Evolutionary conservation across 345 rosid species (phyloP).

Genomic region (Gossypium sturtianum): DNA sequence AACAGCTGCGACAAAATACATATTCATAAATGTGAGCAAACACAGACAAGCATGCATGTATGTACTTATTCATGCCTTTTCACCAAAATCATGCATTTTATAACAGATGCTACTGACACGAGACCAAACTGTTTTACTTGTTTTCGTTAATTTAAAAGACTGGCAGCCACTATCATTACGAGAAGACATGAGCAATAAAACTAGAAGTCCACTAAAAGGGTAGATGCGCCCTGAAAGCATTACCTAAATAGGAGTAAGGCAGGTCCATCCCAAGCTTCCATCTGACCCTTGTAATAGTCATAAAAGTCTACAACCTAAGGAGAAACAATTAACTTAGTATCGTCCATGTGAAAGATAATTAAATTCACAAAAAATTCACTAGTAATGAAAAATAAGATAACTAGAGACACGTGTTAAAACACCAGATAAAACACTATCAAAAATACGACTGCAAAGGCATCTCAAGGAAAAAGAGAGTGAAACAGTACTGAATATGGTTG

Average conservation of each 20-base stretch:
- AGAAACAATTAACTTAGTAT: conserved; percentile 13
- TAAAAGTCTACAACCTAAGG: conserved; percentile 79
- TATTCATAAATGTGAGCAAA: not conserved
- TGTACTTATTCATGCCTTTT: not conserved
- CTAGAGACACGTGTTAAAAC: not conserved
- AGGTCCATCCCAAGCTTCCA: conserved; percentile 99
- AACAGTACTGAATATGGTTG: not conserved
- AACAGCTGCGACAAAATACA: not conserved
- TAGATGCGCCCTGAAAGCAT: conserved; percentile 9
- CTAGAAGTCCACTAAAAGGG: not conserved
- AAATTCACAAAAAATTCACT: not conserved
- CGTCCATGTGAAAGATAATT: not conserved
- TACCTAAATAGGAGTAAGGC: conserved; percentile 97
- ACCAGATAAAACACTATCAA: not conserved
- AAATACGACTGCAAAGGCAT: not conserved
- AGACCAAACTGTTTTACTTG: not conserved
- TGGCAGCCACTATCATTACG: not conserved
- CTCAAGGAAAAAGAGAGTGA: not conserved
- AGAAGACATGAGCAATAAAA: conserved; percentile 1
- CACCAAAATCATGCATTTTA: not conserved
- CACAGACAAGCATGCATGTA: not conserved
- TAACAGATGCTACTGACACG: not conserved
- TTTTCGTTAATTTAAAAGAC: not conserved
- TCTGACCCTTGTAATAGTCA: conserved; percentile 98
- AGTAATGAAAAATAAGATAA: not conserved